These are phyloP conservation scores for Stemphylium lycopersici DNA, from an alignment of 2,329 filamentous ascomycete species.

Conservation along the genomic window DNA sequence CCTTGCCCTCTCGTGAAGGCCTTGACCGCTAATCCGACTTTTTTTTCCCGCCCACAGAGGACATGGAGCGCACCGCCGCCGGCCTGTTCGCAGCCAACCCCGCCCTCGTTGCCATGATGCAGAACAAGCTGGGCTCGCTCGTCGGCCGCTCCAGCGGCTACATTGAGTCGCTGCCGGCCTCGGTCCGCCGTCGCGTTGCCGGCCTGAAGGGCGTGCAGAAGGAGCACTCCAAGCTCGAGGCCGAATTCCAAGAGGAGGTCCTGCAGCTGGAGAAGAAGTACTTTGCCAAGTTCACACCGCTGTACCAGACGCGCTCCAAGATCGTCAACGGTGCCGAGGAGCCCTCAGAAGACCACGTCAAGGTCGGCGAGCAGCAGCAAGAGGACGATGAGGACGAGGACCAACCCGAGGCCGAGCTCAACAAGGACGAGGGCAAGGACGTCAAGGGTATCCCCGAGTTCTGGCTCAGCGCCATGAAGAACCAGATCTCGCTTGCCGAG, in stretches of 20 bases:
- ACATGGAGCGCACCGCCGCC: constrained; percentile 85
- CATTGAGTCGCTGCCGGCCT: constrained; percentile 89
- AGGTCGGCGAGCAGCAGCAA: constrained; percentile 81
- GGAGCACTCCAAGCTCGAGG: constrained; percentile 97
- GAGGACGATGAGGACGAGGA: constrained; percentile 65
- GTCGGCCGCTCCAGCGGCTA: constrained; percentile 97
- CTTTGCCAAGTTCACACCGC: constrained; percentile 96
- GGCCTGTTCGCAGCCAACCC: constrained; percentile 97
- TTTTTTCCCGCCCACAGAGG: constrained; percentile 71
- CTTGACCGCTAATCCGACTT: constrained; percentile 48
- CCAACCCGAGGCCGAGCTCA: constrained; percentile 61
- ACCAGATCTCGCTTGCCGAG: constrained; percentile 94
- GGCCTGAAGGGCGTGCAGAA: constrained; percentile 98
- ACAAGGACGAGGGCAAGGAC: constrained; percentile 61
- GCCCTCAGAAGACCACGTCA: constrained; percentile 85
- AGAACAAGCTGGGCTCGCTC: constrained; percentile 90
- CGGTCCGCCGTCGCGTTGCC: constrained; percentile 89
- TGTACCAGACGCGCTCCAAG: constrained; percentile 91
- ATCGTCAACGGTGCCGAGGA: constrained; percentile 89
- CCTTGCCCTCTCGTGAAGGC: constrained; percentile 25
- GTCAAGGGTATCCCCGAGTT: constrained; percentile 93
- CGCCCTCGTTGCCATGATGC: constrained; percentile 93
- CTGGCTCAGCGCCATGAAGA: constrained; percentile 99
- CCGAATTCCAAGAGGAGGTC: constrained; percentile 98
- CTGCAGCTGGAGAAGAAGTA: constrained; percentile 99